Evolutionary conservation across 164 flowering plant genomes (phyloP), one percentile per base, ranked within the genome.

Genomic region (Magnolia sinica): DNA sequence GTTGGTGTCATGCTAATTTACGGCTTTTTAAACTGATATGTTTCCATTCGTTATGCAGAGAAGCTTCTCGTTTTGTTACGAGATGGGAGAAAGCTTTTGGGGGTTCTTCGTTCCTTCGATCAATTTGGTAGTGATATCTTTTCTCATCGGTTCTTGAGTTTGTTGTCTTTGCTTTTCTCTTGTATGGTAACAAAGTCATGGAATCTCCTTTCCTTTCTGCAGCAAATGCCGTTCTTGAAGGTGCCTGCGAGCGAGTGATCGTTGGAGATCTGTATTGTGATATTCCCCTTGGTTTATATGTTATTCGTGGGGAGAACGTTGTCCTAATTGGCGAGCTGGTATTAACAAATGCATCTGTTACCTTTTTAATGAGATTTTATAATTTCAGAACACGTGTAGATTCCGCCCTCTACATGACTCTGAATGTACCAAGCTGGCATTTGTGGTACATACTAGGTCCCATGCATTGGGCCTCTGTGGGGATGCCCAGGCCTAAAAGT

Each of bases 141-240:
- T 70, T 69, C 45, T 76, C 13, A 22, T 75, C 27, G 29, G 50
- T 58, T 20, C 31, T 65, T 51, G 9, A 68, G 58, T 18, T 24
- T 66, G 58, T 13, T 73, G 18, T 50, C 20, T 13, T 50, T 18
- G 3, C 45, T 16, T 16, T 65, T 23, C 22, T 20, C 8, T 70
- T n/a, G 18, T 8, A 49, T n/a, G 5, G 58, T 50, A 14, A n/a
- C 71, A 14, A 31, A 68, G 31, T 68, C 71, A 49, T 64, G 2
- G 37, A 65, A 50, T 66, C 23, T 74, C 9, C 22, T n/a, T 55
- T 20, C 64, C 52, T 64, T 18, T 76, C 4, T 73, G 72, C 88
- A 94, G 98, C 98, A 75, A 95, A 95, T 89, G 98, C 93, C 63
- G 98, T 94, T 77, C 90, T 92, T 65, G 97, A 91, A 85, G 95